A percentile compares a stretch with the other conserved stretches of the same genome.
Conservation (phyloP, 2,329 filamentous ascomycete genomes). For the Fusarium humuli region DNA sequence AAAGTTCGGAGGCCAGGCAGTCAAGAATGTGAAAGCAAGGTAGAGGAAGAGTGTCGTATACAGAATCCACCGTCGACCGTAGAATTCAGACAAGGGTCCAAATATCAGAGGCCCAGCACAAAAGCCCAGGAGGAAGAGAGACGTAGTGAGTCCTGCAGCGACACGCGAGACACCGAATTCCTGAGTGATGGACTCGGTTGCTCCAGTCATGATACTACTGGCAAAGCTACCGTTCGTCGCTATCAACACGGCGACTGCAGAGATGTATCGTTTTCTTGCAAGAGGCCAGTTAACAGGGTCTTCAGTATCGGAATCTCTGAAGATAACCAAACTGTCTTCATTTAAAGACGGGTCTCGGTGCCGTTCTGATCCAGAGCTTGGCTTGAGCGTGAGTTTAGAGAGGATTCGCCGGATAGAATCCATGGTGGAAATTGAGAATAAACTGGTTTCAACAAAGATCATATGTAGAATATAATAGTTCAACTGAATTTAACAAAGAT, state of each 20-base stretch:
- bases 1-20: not conserved
- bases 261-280: not conserved
- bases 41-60: not conserved
- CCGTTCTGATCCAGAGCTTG: not conserved
- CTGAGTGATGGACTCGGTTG: not conserved
- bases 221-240: not conserved
- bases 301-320: not conserved
- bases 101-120: not conserved
- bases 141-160: not conserved
- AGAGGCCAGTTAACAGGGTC: not conserved
- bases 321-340: not conserved
- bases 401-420: not conserved
- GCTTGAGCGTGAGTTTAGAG: not conserved
- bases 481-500: too few relatives aligned
- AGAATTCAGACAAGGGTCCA: not conserved
- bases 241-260: not conserved
- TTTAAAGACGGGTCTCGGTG: not conserved
- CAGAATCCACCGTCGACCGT: not conserved
- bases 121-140: not conserved
- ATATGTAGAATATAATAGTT: too few relatives aligned
- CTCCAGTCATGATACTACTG: not conserved
- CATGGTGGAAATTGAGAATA: not conserved
- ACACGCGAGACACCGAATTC: not conserved
- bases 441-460: too few relatives aligned
- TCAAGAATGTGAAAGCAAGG: not conserved